Conservation (phyloP, 345 rosid genomes). For the Cochlearia excelsa region DNA sequence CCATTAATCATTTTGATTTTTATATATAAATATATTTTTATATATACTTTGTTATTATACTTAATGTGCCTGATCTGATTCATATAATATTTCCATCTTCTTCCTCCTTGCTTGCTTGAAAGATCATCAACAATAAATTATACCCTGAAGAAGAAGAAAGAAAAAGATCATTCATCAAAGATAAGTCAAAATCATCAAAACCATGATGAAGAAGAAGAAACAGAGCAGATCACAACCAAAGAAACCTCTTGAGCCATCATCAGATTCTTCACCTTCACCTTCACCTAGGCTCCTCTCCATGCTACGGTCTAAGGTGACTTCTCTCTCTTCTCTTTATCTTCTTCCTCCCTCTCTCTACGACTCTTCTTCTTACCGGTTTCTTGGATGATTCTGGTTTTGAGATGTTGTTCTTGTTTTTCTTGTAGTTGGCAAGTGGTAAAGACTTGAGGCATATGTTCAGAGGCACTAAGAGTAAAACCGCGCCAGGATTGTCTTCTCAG, state of each 20-base stretch:
- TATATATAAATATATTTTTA: neutral
- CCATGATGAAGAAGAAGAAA: conserved; percentile 36
- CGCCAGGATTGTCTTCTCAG: conserved; percentile 35
- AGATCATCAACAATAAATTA: conserved; percentile 16
- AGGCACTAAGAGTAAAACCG: conserved; percentile 35
- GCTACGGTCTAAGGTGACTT: conserved; percentile 35
- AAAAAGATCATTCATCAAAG: conserved; percentile 9
- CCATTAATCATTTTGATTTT: conserved; percentile 19
- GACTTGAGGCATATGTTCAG: conserved; percentile 35
- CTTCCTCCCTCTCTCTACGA: neutral
- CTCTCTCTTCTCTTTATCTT: conserved; percentile 6
- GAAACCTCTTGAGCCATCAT: conserved; percentile 25
- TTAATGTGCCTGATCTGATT: conserved; percentile 34
- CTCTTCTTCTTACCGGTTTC: neutral
- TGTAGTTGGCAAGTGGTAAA: conserved; percentile 33
- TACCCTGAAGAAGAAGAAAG: conserved; percentile 7
- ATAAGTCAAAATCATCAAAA: conserved; percentile 30
- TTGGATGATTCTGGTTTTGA: neutral
- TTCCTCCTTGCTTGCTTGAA: conserved; percentile 22
- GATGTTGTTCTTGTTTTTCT: conserved; percentile 12
- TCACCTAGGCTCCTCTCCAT: conserved; percentile 35
- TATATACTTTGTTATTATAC: conserved; percentile 7
- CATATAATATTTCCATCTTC: conserved; percentile 15
- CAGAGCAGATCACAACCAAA: conserved; percentile 31
- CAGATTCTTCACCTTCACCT: conserved; percentile 32